phyloP scores from a whole-genome alignment of 148 eudicot genomes.

The Tetragonia tetragonoides region DNA sequence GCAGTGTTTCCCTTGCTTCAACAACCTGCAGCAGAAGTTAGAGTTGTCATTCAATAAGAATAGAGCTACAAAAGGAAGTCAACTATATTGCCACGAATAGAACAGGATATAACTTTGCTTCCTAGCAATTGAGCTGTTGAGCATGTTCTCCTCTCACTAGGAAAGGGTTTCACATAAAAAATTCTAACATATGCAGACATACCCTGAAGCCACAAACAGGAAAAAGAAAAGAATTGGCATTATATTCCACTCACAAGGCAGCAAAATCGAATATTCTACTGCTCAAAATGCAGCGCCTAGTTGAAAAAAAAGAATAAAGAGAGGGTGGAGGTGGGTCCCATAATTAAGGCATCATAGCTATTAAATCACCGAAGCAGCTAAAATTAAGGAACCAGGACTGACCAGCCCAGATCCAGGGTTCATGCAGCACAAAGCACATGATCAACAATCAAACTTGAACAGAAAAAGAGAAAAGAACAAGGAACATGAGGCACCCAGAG shows the following conservation, averaged over 20 bases:
- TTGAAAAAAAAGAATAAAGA: neutral
- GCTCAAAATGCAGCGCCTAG: neutral
- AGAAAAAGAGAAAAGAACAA: neutral
- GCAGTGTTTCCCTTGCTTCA: slow-evolving; percentile 47
- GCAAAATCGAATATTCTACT: neutral
- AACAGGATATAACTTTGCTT: neutral
- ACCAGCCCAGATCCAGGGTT: too few species aligned
- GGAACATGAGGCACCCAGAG: neutral
- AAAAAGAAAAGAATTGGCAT: neutral
- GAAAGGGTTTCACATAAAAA: neutral
- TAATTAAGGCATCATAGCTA: neutral
- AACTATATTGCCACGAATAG: neutral
- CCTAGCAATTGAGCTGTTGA: neutral
- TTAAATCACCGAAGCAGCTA: neutral
- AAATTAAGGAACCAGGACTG: neutral
- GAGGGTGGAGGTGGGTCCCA: neutral
- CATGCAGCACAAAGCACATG: slow-evolving; percentile 7
- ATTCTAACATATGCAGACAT: neutral
- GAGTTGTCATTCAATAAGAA: slow-evolving; percentile 5
- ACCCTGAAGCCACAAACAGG: neutral
- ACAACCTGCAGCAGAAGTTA: slow-evolving; percentile 40
- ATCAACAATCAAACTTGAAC: neutral
- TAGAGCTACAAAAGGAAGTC: neutral
- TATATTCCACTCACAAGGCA: neutral
- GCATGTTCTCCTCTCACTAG: neutral